Percentiles rank a stretch among this genome's conserved stretches.
Evolutionary conservation across 768 basidiomycete genomes (phyloP).

Genomic region (Rhodosporidiobolus odoratus): DNA sequence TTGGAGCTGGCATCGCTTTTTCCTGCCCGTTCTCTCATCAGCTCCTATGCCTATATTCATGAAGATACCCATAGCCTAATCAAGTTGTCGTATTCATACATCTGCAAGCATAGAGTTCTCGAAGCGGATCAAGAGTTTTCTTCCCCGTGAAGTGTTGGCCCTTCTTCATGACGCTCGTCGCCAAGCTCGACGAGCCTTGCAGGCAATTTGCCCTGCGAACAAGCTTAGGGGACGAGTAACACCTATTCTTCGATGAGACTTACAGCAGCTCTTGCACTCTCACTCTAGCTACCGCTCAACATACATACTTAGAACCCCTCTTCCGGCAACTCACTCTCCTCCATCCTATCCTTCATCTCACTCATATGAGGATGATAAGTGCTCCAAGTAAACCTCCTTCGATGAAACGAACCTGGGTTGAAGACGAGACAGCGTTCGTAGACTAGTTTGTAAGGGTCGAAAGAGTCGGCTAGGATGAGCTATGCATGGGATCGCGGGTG

Average conservation of each 20-base stretch:
- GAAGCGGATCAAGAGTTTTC: too few species aligned
- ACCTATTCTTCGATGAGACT: too few species aligned
- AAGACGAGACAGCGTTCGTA: conserved; percentile 98
- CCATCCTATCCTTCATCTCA: conserved; percentile 36
- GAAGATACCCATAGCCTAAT: not conserved
- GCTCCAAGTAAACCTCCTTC: conserved; percentile 75
- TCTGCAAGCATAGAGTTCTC: too few species aligned
- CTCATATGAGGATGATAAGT: conserved; percentile 55
- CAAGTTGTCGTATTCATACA: too few species aligned
- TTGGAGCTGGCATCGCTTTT: conserved; percentile 23
- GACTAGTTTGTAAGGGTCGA: conserved; percentile 90
- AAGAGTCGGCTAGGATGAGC: conserved; percentile 92
- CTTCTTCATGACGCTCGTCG: too few species aligned
- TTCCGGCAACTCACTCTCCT: conserved; percentile 26
- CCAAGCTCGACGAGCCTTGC: too few species aligned
- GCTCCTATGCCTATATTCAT: conserved; percentile 19
- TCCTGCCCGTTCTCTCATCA: conserved; percentile 2
- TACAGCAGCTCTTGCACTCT: too few species aligned
- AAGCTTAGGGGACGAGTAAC: too few species aligned
- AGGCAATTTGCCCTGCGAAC: too few species aligned
- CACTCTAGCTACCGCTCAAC: too few species aligned
- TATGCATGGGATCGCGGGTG: conserved; percentile 43
- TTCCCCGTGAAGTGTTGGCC: too few species aligned
- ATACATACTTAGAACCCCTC: too few species aligned
- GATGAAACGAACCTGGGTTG: conserved; percentile 89